Conservation (phyloP, 1,139 yeast genomes). For the Lodderomyces parapsilosis region DNA sequence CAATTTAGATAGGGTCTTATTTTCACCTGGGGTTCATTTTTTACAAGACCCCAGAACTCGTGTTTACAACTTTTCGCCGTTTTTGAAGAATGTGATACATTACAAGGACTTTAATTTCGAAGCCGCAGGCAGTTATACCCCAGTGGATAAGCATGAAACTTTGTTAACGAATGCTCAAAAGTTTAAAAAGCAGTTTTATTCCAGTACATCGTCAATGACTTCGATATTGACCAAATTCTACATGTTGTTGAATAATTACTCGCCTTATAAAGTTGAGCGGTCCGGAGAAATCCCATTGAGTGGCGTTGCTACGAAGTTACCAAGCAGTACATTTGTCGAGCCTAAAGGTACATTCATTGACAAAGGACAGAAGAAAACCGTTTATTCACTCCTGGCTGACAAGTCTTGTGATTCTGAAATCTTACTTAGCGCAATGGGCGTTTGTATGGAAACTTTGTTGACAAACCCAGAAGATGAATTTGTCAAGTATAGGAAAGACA, state of each 20-base stretch:
- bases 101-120: slow-evolving; percentile 68
- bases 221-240: slow-evolving; percentile 73
- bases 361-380: slow-evolving; percentile 25
- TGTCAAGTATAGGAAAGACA: slow-evolving; percentile 20
- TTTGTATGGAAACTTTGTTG: slow-evolving; percentile 69
- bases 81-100: slow-evolving; percentile 60
- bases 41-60: slow-evolving; percentile 75
- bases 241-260: slow-evolving; percentile 59
- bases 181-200: slow-evolving; percentile 49
- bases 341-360: slow-evolving; percentile 23
- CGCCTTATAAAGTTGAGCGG: slow-evolving; percentile 19
- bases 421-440: slow-evolving; percentile 76
- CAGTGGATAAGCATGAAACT: slow-evolving; percentile 63
- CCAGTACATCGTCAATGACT: slow-evolving; percentile 91
- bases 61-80: slow-evolving; percentile 67
- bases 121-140: slow-evolving; percentile 54
- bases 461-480: slow-evolving; percentile 57
- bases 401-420: slow-evolving; percentile 67
- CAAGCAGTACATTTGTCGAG: slow-evolving; percentile 43
- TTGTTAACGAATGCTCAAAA: slow-evolving; percentile 51
- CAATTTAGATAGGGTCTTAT: slow-evolving; percentile 64
- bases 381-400: slow-evolving; percentile 72
- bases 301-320: slow-evolving; percentile 29
- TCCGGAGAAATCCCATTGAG: slow-evolving; percentile 38
- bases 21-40: slow-evolving; percentile 82